Evolutionary conservation across 257 asterid species (phyloP).

Genomic region (Scutellaria barbata): DNA sequence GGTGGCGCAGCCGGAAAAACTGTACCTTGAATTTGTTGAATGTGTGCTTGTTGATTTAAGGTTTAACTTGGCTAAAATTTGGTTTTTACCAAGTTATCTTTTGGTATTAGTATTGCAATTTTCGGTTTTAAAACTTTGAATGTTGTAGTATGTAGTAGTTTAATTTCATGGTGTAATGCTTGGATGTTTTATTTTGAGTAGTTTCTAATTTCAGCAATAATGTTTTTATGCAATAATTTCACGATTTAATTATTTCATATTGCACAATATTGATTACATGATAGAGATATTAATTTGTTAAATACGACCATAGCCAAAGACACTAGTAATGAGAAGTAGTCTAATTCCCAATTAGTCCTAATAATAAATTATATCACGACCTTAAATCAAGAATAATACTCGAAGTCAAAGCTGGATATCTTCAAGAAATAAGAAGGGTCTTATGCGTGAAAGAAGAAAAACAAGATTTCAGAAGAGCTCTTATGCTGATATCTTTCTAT

Average conservation of each 20-base stretch:
- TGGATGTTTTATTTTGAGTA: background rate
- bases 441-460: too few species aligned
- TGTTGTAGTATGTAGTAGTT: background rate
- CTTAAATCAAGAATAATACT: too few species aligned
- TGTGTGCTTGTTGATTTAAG: background rate
- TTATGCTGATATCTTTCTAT: too few species aligned
- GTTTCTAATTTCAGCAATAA: background rate
- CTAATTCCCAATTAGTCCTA: too few species aligned
- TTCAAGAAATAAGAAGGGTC: too few species aligned
- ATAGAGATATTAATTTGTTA: too few species aligned
- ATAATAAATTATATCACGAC: too few species aligned
- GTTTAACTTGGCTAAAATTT: conserved; percentile 4
- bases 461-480: too few species aligned
- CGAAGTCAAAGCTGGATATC: too few species aligned
- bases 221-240: background rate
- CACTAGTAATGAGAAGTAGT: too few species aligned
- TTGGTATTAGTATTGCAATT: conserved; percentile 24
- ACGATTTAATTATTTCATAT: too few species aligned
- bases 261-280: background rate
- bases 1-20: conserved; percentile 27
- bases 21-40: conserved; percentile 32
- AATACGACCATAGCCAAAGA: too few species aligned
- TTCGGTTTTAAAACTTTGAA: background rate
- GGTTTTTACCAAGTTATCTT: background rate
- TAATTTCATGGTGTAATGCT: background rate